Conservation (phyloP, 1,284 basidiomycete species). For the Naganishia cerealis region DNA sequence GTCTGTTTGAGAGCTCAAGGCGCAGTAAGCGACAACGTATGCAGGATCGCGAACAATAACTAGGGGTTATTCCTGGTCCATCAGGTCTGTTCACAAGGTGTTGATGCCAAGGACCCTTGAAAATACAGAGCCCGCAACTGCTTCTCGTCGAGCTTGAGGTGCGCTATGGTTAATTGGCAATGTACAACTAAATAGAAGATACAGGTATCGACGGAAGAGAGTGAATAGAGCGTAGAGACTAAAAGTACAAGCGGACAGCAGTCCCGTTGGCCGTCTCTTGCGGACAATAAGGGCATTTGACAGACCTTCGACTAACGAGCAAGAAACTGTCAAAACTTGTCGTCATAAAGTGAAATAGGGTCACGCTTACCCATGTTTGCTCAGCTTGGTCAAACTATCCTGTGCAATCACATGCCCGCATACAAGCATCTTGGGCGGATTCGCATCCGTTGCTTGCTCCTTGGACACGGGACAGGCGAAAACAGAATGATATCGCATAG, state of each 20-base stretch:
- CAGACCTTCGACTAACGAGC: conserved; percentile 42
- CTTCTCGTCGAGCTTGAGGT: too few species aligned
- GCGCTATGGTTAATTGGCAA: neutral
- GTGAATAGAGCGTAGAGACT: neutral
- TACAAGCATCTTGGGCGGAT: conserved; percentile 95
- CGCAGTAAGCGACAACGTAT: too few species aligned
- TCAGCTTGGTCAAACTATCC: conserved; percentile 80
- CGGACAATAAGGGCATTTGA: conserved; percentile 55
- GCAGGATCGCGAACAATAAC: too few species aligned
- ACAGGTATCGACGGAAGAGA: neutral
- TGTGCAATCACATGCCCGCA: conserved; percentile 93
- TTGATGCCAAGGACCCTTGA: too few species aligned
- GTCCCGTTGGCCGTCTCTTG: conserved; percentile 46
- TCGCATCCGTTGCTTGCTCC: conserved; percentile 87
- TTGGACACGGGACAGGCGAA: conserved; percentile 98
- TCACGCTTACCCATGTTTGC: conserved; percentile 76
- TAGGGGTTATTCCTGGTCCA: too few species aligned
- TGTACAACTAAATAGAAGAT: conserved; percentile 18
- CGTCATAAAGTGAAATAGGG: neutral
- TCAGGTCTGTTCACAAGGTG: too few species aligned
- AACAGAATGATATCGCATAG: conserved; percentile 90
- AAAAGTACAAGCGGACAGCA: conserved; percentile 52
- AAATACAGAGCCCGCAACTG: too few species aligned
- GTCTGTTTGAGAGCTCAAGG: too few species aligned
- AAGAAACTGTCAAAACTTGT: conserved; percentile 20